Conservation (phyloP, 805 yeast genomes). For the Grigorovia jiainica region DNA sequence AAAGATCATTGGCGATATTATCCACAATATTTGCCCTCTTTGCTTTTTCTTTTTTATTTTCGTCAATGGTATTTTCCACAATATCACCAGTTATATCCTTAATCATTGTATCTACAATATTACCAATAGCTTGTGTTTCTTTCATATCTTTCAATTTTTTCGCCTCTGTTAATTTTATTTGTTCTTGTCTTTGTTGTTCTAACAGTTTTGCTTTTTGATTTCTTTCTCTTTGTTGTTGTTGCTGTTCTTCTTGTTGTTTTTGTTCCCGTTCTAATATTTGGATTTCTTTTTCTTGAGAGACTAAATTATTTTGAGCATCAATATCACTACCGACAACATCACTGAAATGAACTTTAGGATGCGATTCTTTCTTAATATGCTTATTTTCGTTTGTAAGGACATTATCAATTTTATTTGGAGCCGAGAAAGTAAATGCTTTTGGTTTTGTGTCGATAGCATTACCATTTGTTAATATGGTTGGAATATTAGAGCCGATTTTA, state of each 20-base stretch:
- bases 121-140: conserved; percentile 2
- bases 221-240: conserved; percentile 5
- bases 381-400: no score
- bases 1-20: conserved; percentile 42
- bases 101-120: background rate
- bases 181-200: conserved; percentile 3
- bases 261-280: conserved; percentile 2
- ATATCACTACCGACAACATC: background rate
- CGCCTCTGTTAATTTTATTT: conserved; percentile 3
- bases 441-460: no score
- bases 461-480: no score
- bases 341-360: background rate
- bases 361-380: background rate
- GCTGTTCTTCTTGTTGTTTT: conserved; percentile 4
- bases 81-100: background rate
- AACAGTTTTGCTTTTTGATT: conserved; percentile 3
- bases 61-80: background rate
- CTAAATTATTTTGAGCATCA: background rate
- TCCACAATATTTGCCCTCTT: conserved; percentile 21
- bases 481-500: no score
- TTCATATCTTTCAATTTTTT: background rate
- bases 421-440: no score
- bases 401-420: no score
- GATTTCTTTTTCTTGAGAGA: conserved; percentile 4
- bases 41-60: conserved; percentile 6